Base-by-base conservation (phyloP, 306 rosid species). In the Macrotyloma uniflorum region DNA sequence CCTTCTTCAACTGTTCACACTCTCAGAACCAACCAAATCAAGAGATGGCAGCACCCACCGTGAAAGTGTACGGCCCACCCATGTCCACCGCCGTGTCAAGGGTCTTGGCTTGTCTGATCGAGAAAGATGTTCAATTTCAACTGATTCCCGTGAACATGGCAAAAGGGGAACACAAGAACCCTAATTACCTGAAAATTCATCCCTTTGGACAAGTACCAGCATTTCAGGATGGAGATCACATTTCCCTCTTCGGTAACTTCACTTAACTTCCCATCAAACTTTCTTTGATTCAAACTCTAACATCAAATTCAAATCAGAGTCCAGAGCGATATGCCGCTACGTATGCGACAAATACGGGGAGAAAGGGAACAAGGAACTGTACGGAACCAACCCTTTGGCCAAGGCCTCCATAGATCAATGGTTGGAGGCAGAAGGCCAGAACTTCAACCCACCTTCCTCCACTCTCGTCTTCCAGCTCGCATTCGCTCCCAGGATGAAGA, bases 181-280 rank as follows among this genome's bases (percentile, higher is more conserved):
- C 94, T 14, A 66, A 87, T 5, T 94, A 67, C 74, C 93, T 89
- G 78, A 85, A 90, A 79, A 83, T 92, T 55, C 97, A 63, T 88
- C 98, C 98, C 12, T 91, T 94, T 64, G 97, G 93, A 33, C 97
- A 94, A 89, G 98, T 94, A 12, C 98, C 97, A 2, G 97, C 90
- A 64, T 94, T 91, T 84, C 83, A 94, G 35, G 98, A 94, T 59
- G 89, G 3, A 12, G 13, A 86, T 0, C 8, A 66, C 67, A 80
- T 86, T 65, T 75, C 96, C 64, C 87, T 91, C 68, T 94, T 94
- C 38, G 98, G 98, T 90, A 78, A 46, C 3, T 9, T 6, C 5
- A 1, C 16, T 12, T 42, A 11, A 0, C 15, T 11, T 3, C 14
- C 46, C 46, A 3, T 8, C 8, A 12, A 8, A 2, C 16, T 42